phyloP scores from a whole-genome alignment of 2,329 filamentous ascomycete species.

The Clarireedia sp. region DNA sequence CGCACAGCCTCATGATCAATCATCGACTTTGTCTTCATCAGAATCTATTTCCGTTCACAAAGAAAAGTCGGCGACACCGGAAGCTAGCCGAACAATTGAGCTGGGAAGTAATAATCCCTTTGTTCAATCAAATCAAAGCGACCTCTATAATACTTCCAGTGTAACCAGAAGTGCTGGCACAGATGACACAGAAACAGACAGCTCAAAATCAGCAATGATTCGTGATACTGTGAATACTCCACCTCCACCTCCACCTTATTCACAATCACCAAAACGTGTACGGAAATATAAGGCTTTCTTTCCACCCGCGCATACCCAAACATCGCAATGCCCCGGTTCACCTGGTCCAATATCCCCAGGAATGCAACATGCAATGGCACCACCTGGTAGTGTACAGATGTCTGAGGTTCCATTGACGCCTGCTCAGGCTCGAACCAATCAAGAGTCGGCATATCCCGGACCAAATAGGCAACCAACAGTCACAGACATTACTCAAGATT shows the following conservation, averaged over 20 bases:
- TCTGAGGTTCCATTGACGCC: conserved; percentile 50
- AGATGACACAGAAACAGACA: background rate
- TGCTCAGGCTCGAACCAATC: conserved; percentile 22
- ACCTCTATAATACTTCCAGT: conserved; percentile 9
- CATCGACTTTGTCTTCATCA: background rate
- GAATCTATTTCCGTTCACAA: conserved; percentile 11
- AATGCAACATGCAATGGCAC: conserved; percentile 52
- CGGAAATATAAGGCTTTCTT: conserved; percentile 48
- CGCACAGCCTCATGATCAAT: background rate
- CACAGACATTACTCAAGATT: conserved; percentile 9
- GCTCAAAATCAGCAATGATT: conserved; percentile 4
- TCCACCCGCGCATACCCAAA: conserved; percentile 44
- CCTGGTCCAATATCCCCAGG: conserved; percentile 57
- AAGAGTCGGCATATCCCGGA: conserved; percentile 27
- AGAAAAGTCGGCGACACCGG: conserved; percentile 14
- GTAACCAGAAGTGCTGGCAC: background rate
- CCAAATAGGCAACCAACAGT: conserved; percentile 16
- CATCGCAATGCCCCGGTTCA: conserved; percentile 47
- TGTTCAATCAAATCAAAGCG: conserved; percentile 14
- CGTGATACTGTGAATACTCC: conserved; percentile 1
- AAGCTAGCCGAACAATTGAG: conserved; percentile 11
- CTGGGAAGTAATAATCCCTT: conserved; percentile 23
- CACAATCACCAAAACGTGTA: conserved; percentile 20
- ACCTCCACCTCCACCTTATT: conserved; percentile 27
- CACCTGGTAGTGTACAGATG: conserved; percentile 53